Evolutionary conservation across 352 stramenopile species (phyloP).

Genomic region (Stephanocyclus meneghinianus): DNA sequence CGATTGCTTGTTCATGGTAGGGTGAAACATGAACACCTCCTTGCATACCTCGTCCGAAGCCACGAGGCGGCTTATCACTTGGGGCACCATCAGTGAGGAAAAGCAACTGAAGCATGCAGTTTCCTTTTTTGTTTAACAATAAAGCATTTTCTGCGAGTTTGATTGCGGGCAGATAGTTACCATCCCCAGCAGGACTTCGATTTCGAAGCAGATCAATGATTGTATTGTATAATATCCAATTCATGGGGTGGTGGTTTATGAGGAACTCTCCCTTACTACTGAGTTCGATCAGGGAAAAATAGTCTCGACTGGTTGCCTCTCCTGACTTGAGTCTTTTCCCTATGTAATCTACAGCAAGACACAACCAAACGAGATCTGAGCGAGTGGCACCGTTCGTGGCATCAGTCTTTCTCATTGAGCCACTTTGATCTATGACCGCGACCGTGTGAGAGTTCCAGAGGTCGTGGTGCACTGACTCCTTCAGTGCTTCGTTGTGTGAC

Average conservation of each 20-base stretch:
- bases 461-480: neutral
- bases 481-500: constrained; percentile 17
- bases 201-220: constrained; percentile 30
- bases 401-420: constrained; percentile 48
- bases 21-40: neutral
- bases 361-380: constrained; percentile 43
- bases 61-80: constrained; percentile 22
- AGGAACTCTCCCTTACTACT: constrained; percentile 5
- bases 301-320: constrained; percentile 25
- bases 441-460: constrained; percentile 44
- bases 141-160: constrained; percentile 28
- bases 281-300: constrained; percentile 34
- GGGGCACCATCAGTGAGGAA: constrained; percentile 38
- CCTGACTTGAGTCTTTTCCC: constrained; percentile 32
- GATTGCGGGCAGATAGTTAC: constrained; percentile 43
- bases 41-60: neutral
- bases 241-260: constrained; percentile 27
- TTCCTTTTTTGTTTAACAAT: constrained; percentile 20
- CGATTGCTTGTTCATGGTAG: constrained; percentile 18
- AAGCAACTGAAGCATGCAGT: constrained; percentile 29
- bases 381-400: constrained; percentile 29
- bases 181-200: constrained; percentile 11
- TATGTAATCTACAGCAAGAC: constrained; percentile 39
- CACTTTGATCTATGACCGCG: constrained; percentile 38
- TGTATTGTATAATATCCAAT: constrained; percentile 42